phyloP scores from a whole-genome alignment of 495 filamentous ascomycete species.

The Apodospora peruviana region DNA sequence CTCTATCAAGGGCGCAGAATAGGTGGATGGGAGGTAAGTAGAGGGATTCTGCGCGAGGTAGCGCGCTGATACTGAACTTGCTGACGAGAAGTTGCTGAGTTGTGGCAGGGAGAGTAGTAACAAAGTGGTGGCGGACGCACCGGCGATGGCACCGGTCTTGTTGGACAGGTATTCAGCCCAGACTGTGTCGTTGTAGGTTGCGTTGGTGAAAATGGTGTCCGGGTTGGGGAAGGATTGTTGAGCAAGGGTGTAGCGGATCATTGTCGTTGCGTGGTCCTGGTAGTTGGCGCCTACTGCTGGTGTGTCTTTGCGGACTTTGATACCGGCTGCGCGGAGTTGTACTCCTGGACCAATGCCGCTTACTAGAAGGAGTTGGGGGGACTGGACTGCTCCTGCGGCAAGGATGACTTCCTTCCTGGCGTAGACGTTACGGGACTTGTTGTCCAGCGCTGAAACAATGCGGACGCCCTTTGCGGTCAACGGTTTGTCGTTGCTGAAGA shows the following conservation, averaged over 20 bases:
- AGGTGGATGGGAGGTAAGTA: slow-evolving; percentile 11
- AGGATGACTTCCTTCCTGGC: slow-evolving; percentile 43
- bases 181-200: slow-evolving; percentile 17
- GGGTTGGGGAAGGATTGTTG: slow-evolving; percentile 24
- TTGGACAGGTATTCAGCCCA: slow-evolving; percentile 22
- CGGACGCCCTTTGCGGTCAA: slow-evolving; percentile 15
- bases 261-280: slow-evolving; percentile 39
- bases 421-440: slow-evolving; percentile 9
- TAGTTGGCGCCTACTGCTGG: slow-evolving; percentile 50
- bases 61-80: slow-evolving; percentile 1
- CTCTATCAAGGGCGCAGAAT: slow-evolving; percentile 7
- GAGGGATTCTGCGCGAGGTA: slow-evolving; percentile 13
- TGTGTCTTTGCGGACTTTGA: slow-evolving; percentile 39
- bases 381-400: slow-evolving; percentile 47
- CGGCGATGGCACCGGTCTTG: slow-evolving; percentile 19
- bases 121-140: slow-evolving; percentile 10
- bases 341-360: slow-evolving; percentile 44
- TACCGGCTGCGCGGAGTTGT: slow-evolving; percentile 36
- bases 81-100: slow-evolving; percentile 1
- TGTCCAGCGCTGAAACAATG: slow-evolving; percentile 12
- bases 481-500: slow-evolving; percentile 10
- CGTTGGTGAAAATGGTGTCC: slow-evolving; percentile 17
- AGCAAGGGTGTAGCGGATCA: slow-evolving; percentile 16
- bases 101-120: slow-evolving; percentile 13
- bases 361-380: slow-evolving; percentile 49